Base-by-base conservation (phyloP, 345 rosid genomes). In the Eutrema japonicum region DNA sequence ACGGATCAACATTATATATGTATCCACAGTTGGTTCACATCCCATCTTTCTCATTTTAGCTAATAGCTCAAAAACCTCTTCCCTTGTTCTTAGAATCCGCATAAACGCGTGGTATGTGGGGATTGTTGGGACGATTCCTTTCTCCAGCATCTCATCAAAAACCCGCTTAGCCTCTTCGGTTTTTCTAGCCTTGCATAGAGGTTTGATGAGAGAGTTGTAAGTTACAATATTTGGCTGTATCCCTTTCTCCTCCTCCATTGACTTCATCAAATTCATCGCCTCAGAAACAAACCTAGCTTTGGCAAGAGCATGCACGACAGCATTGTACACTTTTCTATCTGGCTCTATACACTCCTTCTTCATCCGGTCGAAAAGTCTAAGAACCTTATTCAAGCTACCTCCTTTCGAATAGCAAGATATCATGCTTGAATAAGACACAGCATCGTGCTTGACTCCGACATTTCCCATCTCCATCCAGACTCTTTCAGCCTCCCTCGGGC, bases 391-490 rank as follows among this genome's bases (percentile, higher is more conserved):
- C 72, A 92, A 83, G 78, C 76, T 88, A 35, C 83, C 80, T 30
- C 85, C 78, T 80, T 92, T 95, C 0, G 96, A 95, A 63, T 95
- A 85, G 71, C 99, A 90, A 79, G 96, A 84, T 57, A 90, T 78
- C 68, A 95, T 72, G 65, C 93, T 68, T 0, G 91, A 83, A 76
- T 87, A 95, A 0, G 96, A 89, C 62, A 95, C 91, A 29, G 77
- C 93, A 73, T 95, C 97, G 42, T 85, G 82, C 9, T 26, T 53
- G 9, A 90, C 68, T 33, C 91, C 84, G 54, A 87, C 84, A 71
- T 79, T 87, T 60, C 83, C 70, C 96, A 95, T 95, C 83, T 89
- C 93, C 72, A 76, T 83, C 99, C 99, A 95, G 27, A 92, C 78
- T 75, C 96, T 79, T 66, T 92, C 93, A 2, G 89, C 89, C 58